These are phyloP conservation scores for Actinomucor elegans DNA, from an alignment of 371 early-diverging fungal genomes.

Conservation along the genomic window DNA sequence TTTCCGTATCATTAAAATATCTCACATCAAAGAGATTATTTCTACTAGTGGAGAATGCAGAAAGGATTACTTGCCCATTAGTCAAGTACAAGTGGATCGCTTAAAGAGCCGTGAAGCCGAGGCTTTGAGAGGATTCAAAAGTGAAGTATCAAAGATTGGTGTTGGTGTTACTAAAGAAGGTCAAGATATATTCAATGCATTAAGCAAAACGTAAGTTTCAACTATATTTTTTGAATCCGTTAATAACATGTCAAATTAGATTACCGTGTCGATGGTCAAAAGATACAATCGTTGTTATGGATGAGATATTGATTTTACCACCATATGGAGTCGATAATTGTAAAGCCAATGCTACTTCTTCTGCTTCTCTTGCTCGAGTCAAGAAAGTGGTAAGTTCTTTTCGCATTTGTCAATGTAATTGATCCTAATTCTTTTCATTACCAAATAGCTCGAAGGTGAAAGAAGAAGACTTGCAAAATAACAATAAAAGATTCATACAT, in stretches of 20 bases:
- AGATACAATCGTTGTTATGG: constrained; percentile 77
- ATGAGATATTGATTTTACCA: constrained; percentile 77
- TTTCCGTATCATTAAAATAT: constrained; percentile 62
- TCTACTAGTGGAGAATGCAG: constrained; percentile 8
- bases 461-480: constrained; percentile 39
- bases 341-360: constrained; percentile 53
- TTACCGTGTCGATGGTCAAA: constrained; percentile 83
- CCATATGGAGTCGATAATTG: constrained; percentile 77
- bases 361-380: constrained; percentile 66
- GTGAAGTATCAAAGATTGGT: constrained; percentile 70
- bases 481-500: too few species aligned
- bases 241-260: constrained; percentile 25
- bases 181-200: constrained; percentile 81
- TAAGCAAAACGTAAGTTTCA: constrained; percentile 79
- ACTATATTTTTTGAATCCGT: too few species aligned
- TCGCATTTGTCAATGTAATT: background rate
- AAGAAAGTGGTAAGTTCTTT: constrained; percentile 75
- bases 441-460: constrained; percentile 57
- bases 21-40: constrained; percentile 59
- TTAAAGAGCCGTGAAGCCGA: constrained; percentile 65
- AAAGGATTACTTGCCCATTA: constrained; percentile 17
- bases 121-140: constrained; percentile 54
- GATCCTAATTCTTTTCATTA: background rate
- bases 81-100: constrained; percentile 52
- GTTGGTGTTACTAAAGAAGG: constrained; percentile 79